Evolutionary conservation across 1,284 basidiomycete genomes (phyloP), one percentile per base, ranked within the genome.

Genomic region (Tylopilus sp.): DNA sequence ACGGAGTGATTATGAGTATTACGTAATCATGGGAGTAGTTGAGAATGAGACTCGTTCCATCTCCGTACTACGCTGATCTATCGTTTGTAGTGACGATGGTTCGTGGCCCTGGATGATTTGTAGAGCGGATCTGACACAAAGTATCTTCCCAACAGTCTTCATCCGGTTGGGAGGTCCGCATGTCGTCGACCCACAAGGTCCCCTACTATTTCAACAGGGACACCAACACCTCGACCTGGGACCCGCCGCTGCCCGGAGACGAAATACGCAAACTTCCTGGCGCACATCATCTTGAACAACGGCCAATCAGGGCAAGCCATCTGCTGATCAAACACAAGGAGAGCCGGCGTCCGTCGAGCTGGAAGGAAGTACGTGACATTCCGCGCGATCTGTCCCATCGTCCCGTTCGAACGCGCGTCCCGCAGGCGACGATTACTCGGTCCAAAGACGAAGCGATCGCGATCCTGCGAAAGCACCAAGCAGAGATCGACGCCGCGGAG

Each of bases 251-350:
- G 42, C 74, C 82, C 14, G 59, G 75, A 31, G 83, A 85, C 2
- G 68, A 94, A 58, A 69, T 91, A 58, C 60, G 73, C 8, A 54
- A 69, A 3, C 78, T 95, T 12, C 84, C 88, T 1, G 93, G 93
- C 0, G 88, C 85, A 21, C 68, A 79, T 28, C 12, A 39, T 3
- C 57, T 62, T 14, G 72, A 81, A 44, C 71, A 84, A 11, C 36
- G 14, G 20, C 3, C 55, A 53, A 77, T 97, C 30, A 83, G 93
- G 51, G 95, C 94, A 11, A 94, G 91, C 66, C 96, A 99, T 73
- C 75, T 99, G 56, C 75, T 99, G 48, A 85, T 97, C 59, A 99
- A 99, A 74, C 94, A 98, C 71, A 73, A 72, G 24, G 90, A 81
- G 12, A 94, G 91, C 66, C 77, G 96, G 52, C 75, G 94, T 46